Evolutionary conservation across 2,329 filamentous ascomycete genomes (phyloP).

Genomic region (Ophiocordyceps camponoti-floridani): DNA sequence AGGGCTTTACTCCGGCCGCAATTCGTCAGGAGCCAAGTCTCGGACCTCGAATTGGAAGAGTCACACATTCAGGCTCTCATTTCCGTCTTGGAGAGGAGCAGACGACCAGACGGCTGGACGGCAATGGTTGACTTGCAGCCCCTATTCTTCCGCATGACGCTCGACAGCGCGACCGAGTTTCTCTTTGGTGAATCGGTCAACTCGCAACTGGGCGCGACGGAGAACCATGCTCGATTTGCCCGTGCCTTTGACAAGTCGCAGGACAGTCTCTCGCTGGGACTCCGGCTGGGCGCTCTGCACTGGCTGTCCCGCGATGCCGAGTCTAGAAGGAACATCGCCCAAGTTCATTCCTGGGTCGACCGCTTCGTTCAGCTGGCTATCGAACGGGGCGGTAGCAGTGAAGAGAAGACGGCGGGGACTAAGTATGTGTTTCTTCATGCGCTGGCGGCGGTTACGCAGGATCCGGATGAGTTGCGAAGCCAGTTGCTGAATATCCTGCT

Average conservation of each 20-base stretch:
- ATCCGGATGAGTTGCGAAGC: conserved; percentile 8
- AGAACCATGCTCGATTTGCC: conserved; percentile 13
- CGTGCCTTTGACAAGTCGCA: conserved; percentile 15
- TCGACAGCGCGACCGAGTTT: conserved; percentile 33
- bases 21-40: conserved; percentile 23
- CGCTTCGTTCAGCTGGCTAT: conserved; percentile 45
- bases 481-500: conserved; percentile 22
- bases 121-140: conserved; percentile 22
- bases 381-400: conserved; percentile 5
- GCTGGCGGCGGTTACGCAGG: conserved; percentile 13
- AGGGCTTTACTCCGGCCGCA: conserved; percentile 20
- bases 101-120: conserved; percentile 16
- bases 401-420: not conserved
- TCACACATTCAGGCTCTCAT: conserved; percentile 15
- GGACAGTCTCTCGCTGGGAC: conserved; percentile 34
- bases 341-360: conserved; percentile 52
- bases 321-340: conserved; percentile 44
- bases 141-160: conserved; percentile 28
- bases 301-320: conserved; percentile 30
- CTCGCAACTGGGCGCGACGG: conserved; percentile 16
- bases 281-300: conserved; percentile 21
- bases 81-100: conserved; percentile 5
- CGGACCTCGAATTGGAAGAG: conserved; percentile 23
- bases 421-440: conserved; percentile 15
- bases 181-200: conserved; percentile 40